Evolutionary conservation across 495 filamentous ascomycete genomes (phyloP), one percentile per base, ranked within the genome.

Genomic region (Corynascus novoguineensis): DNA sequence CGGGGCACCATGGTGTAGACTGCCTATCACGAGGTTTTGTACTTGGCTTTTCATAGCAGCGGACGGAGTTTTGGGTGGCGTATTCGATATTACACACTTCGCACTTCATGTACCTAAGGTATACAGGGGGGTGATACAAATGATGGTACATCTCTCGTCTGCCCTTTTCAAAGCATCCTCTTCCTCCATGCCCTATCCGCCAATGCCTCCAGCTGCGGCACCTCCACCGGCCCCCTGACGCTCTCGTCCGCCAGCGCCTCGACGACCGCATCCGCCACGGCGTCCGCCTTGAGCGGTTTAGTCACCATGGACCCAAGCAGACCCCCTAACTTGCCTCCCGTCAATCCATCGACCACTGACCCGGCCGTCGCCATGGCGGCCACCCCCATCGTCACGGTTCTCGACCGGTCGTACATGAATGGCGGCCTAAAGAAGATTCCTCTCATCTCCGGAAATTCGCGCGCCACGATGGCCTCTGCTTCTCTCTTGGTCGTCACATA

Each of bases 401-500:
- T 81, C 51, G 83, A 88, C 50, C 78, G 82, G 66, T 98, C 93
- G 66, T 90, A 98, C 72, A 98, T 76, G 68, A 97, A 90, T 5
- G 83, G 83, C n/a, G 95, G 82, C 14, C 92, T 81, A 50, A 96
- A 74, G 67, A 96, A 96, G 34, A 97, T 75, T 40, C 76, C 80
- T 19, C 93, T 82, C 80, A 97, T 83, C 27, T 75, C 69, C 0
- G 88, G 84, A 55, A 95, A 87, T 45, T 78, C 77, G 19, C 80
- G 75, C 28, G 83, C 73, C 61, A 98, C 92, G 9, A 83, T 80
- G 32, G 78, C 79, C 75, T 98, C 93, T 15, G 93, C 93, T 66
- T 95, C 89, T 46, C 93, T 74, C 71, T 98, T 98, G 17, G 92
- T 96, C 25, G 78, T 82, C 64, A 98, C 90, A 64, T 98, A 98